Evolutionary conservation across 2,329 filamentous ascomycete genomes (phyloP).

Genomic region (Diplodia seriata): DNA sequence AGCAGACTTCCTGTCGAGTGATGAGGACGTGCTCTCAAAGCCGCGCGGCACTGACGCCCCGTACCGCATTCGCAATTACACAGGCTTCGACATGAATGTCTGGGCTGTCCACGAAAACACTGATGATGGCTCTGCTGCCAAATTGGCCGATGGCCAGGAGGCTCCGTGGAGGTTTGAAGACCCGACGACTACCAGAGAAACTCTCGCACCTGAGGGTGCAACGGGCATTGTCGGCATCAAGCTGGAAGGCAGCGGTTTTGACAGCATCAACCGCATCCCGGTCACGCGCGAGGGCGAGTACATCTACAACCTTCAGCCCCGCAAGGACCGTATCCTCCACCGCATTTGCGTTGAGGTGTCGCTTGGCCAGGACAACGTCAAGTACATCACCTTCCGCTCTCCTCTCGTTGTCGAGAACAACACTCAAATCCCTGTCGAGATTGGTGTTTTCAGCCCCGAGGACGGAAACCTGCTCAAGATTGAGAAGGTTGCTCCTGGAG

Average conservation of each 20-base stretch:
- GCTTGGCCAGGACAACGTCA: conserved; percentile 93
- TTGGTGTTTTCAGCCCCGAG: conserved; percentile 86
- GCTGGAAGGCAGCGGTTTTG: conserved; percentile 92
- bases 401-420: conserved; percentile 93
- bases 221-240: conserved; percentile 80
- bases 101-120: conserved; percentile 76
- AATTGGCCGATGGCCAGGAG: conserved; percentile 86
- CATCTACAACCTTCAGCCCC: conserved; percentile 86
- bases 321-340: conserved; percentile 83
- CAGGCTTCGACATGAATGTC: conserved; percentile 86
- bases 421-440: conserved; percentile 92
- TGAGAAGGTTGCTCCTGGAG: conserved; percentile 94
- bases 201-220: conserved; percentile 80
- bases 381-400: conserved; percentile 94
- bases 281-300: conserved; percentile 95
- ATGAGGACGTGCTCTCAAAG: conserved; percentile 92
- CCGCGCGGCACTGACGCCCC: conserved; percentile 90
- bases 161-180: conserved; percentile 96
- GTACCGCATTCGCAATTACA: conserved; percentile 93
- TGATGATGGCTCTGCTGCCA: conserved; percentile 73
- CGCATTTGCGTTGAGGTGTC: conserved; percentile 90
- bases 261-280: conserved; percentile 84
- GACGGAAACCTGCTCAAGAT: conserved; percentile 94
- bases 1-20: conserved; percentile 83
- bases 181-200: conserved; percentile 95